phyloP scores from a whole-genome alignment of 2,329 filamentous ascomycete species.

The Sporothrix mexicana region DNA sequence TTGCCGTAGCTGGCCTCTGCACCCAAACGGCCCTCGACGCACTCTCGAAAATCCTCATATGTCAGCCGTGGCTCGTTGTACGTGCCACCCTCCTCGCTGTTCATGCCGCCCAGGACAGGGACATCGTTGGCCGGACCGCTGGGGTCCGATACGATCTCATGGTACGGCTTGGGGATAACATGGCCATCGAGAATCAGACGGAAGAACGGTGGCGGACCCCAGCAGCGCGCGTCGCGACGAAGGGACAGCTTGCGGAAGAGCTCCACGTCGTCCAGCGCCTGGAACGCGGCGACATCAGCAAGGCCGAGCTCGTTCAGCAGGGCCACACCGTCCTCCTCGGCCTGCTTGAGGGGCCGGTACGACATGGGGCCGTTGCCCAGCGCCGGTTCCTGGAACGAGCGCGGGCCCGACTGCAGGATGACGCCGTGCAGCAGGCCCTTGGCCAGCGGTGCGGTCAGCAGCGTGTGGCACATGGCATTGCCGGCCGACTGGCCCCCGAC shows the following conservation, averaged over 20 bases:
- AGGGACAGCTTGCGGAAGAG: neutral
- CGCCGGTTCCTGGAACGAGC: neutral
- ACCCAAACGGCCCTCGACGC: neutral
- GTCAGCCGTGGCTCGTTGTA: neutral
- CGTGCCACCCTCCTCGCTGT: neutral
- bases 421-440: neutral
- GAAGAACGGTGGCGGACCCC: neutral
- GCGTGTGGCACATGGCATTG: neutral
- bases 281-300: neutral
- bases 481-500: neutral
- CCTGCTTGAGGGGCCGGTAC: neutral
- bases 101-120: neutral
- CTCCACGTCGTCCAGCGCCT: neutral
- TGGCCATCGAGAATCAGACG: neutral
- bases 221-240: neutral
- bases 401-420: neutral
- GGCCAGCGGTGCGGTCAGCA: neutral
- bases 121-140: neutral
- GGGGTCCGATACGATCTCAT: neutral
- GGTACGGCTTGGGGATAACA: neutral
- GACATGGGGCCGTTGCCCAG: neutral
- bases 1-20: neutral
- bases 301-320: neutral
- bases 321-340: neutral
- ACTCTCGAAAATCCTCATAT: neutral